Percentiles rank a stretch among this genome's conserved stretches.
Evolutionary conservation across 1,139 yeast species (phyloP).

Genomic region (Lodderomyces oxycetoniae): DNA sequence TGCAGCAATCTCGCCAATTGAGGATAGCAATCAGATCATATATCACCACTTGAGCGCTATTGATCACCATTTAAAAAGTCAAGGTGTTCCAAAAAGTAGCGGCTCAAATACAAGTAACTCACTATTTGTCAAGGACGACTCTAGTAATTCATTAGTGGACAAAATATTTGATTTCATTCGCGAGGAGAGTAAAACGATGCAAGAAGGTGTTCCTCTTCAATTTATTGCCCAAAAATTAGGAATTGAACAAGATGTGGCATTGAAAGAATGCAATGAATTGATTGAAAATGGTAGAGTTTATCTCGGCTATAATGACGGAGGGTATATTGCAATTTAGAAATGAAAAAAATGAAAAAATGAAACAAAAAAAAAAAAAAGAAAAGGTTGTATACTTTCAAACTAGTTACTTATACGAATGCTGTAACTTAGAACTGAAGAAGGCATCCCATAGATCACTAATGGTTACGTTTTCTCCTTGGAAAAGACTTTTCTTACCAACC

Average conservation of each 20-base stretch:
- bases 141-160: constrained; percentile 28
- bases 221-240: constrained; percentile 54
- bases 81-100: constrained; percentile 25
- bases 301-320: constrained; percentile 61
- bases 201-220: constrained; percentile 68
- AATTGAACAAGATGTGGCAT: constrained; percentile 46
- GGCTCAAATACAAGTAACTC: constrained; percentile 2
- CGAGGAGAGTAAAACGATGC: constrained; percentile 52
- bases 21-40: constrained; percentile 69
- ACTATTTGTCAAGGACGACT: constrained; percentile 40
- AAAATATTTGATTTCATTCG: constrained; percentile 47
- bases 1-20: constrained; percentile 54
- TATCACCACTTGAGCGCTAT: constrained; percentile 77
- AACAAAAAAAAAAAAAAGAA: background rate
- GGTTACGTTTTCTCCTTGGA: constrained; percentile 54
- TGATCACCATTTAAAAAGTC: constrained; percentile 54
- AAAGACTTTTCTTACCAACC: constrained; percentile 2
- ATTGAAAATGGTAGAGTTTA: constrained; percentile 64
- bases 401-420: background rate
- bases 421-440: constrained; percentile 38
- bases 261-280: constrained; percentile 46
- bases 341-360: background rate
- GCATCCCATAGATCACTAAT: constrained; percentile 59
- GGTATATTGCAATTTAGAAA: constrained; percentile 47
- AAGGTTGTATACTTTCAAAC: background rate